Evolutionary conservation across 108 stramenopile genomes (phyloP), one percentile per base, ranked within the genome.

Genomic region (Nitzschia sp.): DNA sequence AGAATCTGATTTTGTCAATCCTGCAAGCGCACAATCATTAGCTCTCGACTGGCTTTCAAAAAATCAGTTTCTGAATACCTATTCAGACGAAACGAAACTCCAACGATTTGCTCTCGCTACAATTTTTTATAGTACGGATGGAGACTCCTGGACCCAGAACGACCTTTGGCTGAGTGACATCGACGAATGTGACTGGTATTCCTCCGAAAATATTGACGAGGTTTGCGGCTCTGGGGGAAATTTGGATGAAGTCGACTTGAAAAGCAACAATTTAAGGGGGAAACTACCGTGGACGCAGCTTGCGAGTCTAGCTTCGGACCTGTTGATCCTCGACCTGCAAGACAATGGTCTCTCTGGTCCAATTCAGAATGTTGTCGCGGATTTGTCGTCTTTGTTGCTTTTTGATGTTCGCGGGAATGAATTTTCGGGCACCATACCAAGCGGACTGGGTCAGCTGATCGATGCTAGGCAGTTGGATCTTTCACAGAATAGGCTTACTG

Each of bases 371-470:
- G 73, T 76, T 44, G 11, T 87, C 0, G 89, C 74, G 22, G 25
- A 72, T 35, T 38, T 84, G 34, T 6, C 38, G 0, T 68, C 52
- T 5, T 63, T 83, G 31, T 30, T 60, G 44, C 60, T 58, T 15
- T 59, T 88, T 46, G 77, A 83, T 25, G 53, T 85, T 52, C 50
- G 58, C 6, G 61, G 57, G 41, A 88, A 85, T 61, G 58, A 75
- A 23, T 53, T 91, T 30, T 48, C 59, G 0, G 84, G 87, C 8
- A 22, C 63, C 5, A 81, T 91, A 28, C 91, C 91, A 13, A 47
- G 76, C 9, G 83, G 76, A 62, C 2, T 92, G 0, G 81, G 73
- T 1, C 28, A 63, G 11, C 52, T 82, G 22, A 31, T 25, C 4
- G 22, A 26, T 3, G 28, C 53, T 2, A 27, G 55, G 11, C 41